Evolutionary conservation across 1,284 basidiomycete species (phyloP).

Genomic region (Cryptococcus sp.): DNA sequence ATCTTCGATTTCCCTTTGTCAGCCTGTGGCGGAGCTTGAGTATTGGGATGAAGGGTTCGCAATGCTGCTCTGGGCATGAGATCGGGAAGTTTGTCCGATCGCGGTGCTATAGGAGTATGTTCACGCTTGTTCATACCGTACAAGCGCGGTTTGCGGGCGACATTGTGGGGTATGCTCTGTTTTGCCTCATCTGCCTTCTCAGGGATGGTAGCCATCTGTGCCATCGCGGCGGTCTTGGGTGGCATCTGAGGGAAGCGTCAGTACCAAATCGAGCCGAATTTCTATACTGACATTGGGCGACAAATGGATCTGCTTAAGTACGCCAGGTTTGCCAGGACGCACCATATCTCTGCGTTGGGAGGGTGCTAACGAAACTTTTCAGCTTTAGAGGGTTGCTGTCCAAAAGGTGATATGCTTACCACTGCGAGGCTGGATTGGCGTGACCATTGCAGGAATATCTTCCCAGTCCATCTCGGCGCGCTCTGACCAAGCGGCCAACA

Average conservation of each 20-base stretch:
- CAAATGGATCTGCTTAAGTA: conserved; percentile 30
- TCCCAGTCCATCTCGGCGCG: conserved; percentile 38
- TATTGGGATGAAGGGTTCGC: no score
- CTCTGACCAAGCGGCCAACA: conserved; percentile 37
- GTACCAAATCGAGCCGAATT: no score
- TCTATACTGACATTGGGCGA: conserved; percentile 24
- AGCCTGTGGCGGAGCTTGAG: no score
- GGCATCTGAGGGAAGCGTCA: no score
- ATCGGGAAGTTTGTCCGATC: no score
- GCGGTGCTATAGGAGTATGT: no score
- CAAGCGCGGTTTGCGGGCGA: conserved; percentile 9
- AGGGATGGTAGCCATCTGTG: no score
- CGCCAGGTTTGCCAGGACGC: not conserved
- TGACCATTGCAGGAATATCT: conserved; percentile 23
- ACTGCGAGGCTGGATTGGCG: conserved; percentile 10
- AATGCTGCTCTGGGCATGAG: no score
- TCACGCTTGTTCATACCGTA: conserved; percentile 18
- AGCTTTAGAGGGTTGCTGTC: no score
- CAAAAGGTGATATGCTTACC: conserved; percentile 6
- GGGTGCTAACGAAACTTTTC: not conserved
- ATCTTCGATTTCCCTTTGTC: no score
- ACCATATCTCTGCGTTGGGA: not conserved
- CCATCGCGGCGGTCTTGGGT: no score
- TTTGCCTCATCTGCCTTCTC: no score
- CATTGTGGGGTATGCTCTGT: conserved; percentile 7